Base-by-base conservation (phyloP, 371 early-diverging fungal genomes). In the Syncephalis plumigaleata region DNA sequence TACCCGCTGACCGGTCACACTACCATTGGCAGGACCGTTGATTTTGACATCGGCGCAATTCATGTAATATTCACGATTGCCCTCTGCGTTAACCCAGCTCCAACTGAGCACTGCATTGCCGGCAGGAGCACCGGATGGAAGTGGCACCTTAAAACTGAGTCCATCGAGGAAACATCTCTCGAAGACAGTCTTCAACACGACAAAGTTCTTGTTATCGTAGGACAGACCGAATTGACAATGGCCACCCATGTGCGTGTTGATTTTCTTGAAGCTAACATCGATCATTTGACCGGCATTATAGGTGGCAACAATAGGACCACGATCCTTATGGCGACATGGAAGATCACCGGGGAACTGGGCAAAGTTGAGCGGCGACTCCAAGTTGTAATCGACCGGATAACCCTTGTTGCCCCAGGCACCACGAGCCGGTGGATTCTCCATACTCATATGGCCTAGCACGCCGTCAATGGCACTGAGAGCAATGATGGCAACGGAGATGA, bases 21-120 rank as follows among this genome's bases (percentile, higher is more conserved):
- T 24, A 42, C 64, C 58, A 9, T 59, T 44, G 5, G 39, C 23
- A 9, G 25, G 44, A 11, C 71, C 70, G 27, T 58, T 15, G 48
- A 81, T 68, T 13, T 47, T 52, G 18, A 79, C 59, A 36, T 78
- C 79, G 20, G 71, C 69, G 47, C 81, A 78, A 65, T 71, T 72
- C 60, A 67, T 67, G 69, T 81, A 81, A 46, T 64, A 66, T 60
- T 77, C 80, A 39, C 77, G 71, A 58, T 74, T 70, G 11, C 76
- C 79, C 17, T 59, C 49, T 1, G 65, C 63, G 50, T 45, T 50
- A 22, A 50, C 45, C 51, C 51, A 50, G 9, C 9, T 45, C 45
- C 45, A 50, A 23, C 23, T 39, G 1, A 50, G 25, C 3, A 24
- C 24, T 2, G 51, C 51, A 7, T 25, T 27, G 17, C 17, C 36